Evolutionary conservation across 306 rosid species (phyloP), one percentile per base, ranked within the genome.

Genomic region (Trifolium fragiferum): DNA sequence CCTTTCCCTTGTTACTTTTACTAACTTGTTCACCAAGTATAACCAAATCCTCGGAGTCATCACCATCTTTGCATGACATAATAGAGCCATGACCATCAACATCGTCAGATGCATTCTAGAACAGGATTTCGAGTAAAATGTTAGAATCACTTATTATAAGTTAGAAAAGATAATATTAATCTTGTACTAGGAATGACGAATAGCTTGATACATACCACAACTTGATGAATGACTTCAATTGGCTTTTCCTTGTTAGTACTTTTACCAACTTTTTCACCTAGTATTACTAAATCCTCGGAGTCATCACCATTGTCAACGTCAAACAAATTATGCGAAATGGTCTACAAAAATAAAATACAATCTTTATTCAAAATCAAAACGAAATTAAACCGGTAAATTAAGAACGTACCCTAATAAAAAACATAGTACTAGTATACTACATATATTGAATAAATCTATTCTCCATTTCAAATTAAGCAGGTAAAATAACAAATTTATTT

Each of bases 241-340:
- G 75, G 81, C 87, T 93, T 91, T 68, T 92, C 92, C 73, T 93
- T 89, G 72, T 61, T 77, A n/a, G n/a, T n/a, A 77, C 66, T 83
- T 60, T 46, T 63, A 66, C 78, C 61, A 81, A 82, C 74, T 10
- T 68, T 81, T 44, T 86, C 89, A 7, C 82, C 86, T 66, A 85
- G 78, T 41, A 84, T 73, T 84, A 86, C 66, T 75, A 85, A 78
- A 58, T 74, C 89, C 12, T 76, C 80, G 61, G 81, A 76, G 13
- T 74, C 82, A 65, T 78, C 75, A 74, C 81, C 10, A 50, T 82
- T 16, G 44, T 86, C 97, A 77, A 91, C 44, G 69, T 90, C 92
- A 80, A 93, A 89, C 79, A 90, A 86, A 35, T 90, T 87, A 20
- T 68, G 71, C 69, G 72, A 32, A 83, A 73, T 72, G 65, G 67